A percentile compares a stretch with the other conserved stretches of the same genome.
These are phyloP conservation scores for Cordyceps pruinosa DNA, from an alignment of 2,329 filamentous ascomycete genomes.

Conservation along the genomic window DNA sequence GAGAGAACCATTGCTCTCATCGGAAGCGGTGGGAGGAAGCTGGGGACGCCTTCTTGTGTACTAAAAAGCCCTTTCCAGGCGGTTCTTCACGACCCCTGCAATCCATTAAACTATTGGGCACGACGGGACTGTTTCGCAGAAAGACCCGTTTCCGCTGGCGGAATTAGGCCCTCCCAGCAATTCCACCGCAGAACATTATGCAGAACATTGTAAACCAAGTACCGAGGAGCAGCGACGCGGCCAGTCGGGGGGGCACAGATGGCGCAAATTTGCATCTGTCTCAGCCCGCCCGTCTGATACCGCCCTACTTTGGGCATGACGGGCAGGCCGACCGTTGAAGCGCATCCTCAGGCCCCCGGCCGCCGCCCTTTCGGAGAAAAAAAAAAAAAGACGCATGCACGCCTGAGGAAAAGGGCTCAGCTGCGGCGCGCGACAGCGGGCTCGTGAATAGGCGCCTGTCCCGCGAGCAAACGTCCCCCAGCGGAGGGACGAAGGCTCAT, in stretches of 20 bases:
- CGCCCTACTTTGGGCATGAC: background rate
- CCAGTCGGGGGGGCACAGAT: background rate
- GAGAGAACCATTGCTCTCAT: background rate
- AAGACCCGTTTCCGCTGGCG: background rate
- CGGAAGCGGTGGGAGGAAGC: background rate
- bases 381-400: background rate
- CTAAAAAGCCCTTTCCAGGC: background rate
- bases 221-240: background rate
- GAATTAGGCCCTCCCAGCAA: background rate
- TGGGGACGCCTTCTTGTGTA: background rate
- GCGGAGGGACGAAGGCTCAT: background rate
- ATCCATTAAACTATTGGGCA: background rate
- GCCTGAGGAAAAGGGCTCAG: background rate
- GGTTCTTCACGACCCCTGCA: background rate
- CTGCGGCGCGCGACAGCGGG: no score
- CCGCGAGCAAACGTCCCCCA: background rate
- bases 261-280: background rate
- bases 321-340: background rate
- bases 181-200: background rate
- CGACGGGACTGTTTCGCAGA: background rate
- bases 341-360: background rate
- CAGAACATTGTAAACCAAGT: background rate
- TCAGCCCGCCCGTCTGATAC: background rate
- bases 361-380: background rate
- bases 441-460: no score